These are phyloP conservation scores for Talaromyces sp. DNA, from an alignment of 2,329 filamentous ascomycete species.

Conservation along the genomic window DNA sequence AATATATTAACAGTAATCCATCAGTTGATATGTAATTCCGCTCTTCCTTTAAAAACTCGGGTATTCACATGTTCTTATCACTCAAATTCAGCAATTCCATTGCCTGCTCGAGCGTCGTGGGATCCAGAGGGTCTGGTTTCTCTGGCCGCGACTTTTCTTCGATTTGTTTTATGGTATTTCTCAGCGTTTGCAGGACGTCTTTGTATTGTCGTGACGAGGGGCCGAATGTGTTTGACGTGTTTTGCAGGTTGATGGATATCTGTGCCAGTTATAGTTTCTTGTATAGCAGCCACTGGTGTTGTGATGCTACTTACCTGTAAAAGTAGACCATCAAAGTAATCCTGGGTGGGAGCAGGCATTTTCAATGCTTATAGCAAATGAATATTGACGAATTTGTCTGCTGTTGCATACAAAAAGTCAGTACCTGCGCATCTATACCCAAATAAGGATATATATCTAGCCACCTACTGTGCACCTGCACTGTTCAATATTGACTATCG, in stretches of 20 bases:
- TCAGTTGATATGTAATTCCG: neutral
- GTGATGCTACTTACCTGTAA: neutral
- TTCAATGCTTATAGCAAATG: too few species aligned
- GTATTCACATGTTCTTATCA: neutral
- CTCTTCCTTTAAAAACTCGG: too few species aligned
- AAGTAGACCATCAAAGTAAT: neutral
- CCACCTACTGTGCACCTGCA: too few species aligned
- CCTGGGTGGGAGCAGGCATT: neutral
- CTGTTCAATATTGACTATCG: too few species aligned
- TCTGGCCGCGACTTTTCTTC: constrained; percentile 9
- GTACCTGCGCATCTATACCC: too few species aligned
- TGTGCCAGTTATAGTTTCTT: constrained; percentile 11
- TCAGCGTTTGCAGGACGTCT: constrained; percentile 31
- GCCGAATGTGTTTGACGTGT: constrained; percentile 36
- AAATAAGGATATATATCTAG: too few species aligned
- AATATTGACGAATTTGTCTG: too few species aligned
- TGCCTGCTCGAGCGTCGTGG: constrained; percentile 26
- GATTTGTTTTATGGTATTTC: constrained; percentile 26
- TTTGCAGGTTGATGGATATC: constrained; percentile 40
- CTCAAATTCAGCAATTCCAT: constrained; percentile 30
- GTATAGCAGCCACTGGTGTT: too few species aligned
- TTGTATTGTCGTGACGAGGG: constrained; percentile 32
- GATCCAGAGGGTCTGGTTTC: constrained; percentile 15
- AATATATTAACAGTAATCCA: neutral
- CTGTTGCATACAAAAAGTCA: too few species aligned